Conservation (phyloP, 768 basidiomycete species). For the Tylopilus cervinicoccineus region DNA sequence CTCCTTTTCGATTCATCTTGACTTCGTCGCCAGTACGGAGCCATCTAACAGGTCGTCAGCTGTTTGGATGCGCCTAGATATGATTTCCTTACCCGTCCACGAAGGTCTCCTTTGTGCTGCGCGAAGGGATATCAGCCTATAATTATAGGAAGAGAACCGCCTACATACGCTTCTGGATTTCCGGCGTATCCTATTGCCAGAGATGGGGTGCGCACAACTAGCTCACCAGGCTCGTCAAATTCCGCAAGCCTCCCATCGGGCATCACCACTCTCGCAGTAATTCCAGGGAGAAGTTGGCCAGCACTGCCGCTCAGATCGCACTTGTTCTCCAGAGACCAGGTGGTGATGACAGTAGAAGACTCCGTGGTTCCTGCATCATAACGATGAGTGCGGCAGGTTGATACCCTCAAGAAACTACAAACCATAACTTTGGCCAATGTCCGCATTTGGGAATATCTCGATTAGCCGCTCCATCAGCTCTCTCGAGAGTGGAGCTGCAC, state of each 20-base stretch:
- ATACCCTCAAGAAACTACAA: slow-evolving; percentile 1
- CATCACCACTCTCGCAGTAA: slow-evolving; percentile 52
- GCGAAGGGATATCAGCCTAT: slow-evolving; percentile 6
- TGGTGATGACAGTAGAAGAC: slow-evolving; percentile 49
- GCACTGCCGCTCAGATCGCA: slow-evolving; percentile 50
- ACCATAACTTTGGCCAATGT: slow-evolving; percentile 65
- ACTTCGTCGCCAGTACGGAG: slow-evolving; percentile 73
- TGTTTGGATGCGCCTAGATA: background rate
- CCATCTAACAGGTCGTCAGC: slow-evolving; percentile 40
- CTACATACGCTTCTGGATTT: slow-evolving; percentile 55
- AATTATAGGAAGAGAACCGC: background rate
- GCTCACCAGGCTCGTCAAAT: slow-evolving; percentile 59
- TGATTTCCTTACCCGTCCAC: slow-evolving; percentile 37
- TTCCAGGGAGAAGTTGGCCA: slow-evolving; percentile 57
- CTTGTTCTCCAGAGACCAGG: slow-evolving; percentile 42
- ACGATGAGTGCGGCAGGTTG: background rate
- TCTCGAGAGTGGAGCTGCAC: slow-evolving; percentile 56
- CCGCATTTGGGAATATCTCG: slow-evolving; percentile 44
- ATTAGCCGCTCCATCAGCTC: slow-evolving; percentile 46
- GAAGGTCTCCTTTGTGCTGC: slow-evolving; percentile 62
- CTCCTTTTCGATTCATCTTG: slow-evolving; percentile 52
- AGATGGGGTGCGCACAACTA: slow-evolving; percentile 57
- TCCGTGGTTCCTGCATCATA: slow-evolving; percentile 54
- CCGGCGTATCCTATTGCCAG: slow-evolving; percentile 57
- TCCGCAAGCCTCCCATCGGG: slow-evolving; percentile 52